Evolutionary conservation across 345 rosid species (phyloP), one percentile per base, ranked within the genome.

Genomic region (Syzygium grande): DNA sequence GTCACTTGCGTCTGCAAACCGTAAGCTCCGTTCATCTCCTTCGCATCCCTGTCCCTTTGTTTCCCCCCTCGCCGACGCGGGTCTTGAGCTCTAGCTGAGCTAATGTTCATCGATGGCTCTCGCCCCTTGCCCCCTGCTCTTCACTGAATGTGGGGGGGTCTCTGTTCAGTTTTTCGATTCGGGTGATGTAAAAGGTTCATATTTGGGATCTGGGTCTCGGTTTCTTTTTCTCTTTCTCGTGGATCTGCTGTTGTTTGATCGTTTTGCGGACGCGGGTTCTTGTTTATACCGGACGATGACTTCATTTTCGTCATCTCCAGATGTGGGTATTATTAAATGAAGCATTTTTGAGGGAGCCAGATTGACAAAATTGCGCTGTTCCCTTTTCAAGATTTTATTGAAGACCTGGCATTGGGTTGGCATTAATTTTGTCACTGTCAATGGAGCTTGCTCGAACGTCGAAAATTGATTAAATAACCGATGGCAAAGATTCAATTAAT

Each of bases 161-260:
- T 41, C 30, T 63, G 46, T 43, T 61, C 43, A 16, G 58, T 25
- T 29, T 53, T 22, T 29, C 38, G 38, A 78, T 55, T 68, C 51
- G 87, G 88, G 84, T 51, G 85, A 34, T 79, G 51, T 29, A n/a
- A 87, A 87, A 59, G 88, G 59, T 86, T 87, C 85, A 52, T 83
- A 34, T 90, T 63, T 84, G 78, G 73, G 90, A 88, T 90, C 86
- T 87, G 89, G 90, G 86, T 51, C 58, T 79, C 54, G 11, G 84
- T 65, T 87, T 30, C 54, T 87, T 30, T 53, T 85, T 41, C 53
- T 17, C 41, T 38, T 29, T 73, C 59, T 61, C 13, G 12, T 49
- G 54, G 56, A 79, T 86, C 52, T 52, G 58, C 9, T 19, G 34
- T 54, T 21, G 23, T 54, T 59, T 53, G 53, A 52, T 85, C 29